phyloP scores from a whole-genome alignment of 2,329 filamentous ascomycete genomes.

The Gnomoniopsis sp. region DNA sequence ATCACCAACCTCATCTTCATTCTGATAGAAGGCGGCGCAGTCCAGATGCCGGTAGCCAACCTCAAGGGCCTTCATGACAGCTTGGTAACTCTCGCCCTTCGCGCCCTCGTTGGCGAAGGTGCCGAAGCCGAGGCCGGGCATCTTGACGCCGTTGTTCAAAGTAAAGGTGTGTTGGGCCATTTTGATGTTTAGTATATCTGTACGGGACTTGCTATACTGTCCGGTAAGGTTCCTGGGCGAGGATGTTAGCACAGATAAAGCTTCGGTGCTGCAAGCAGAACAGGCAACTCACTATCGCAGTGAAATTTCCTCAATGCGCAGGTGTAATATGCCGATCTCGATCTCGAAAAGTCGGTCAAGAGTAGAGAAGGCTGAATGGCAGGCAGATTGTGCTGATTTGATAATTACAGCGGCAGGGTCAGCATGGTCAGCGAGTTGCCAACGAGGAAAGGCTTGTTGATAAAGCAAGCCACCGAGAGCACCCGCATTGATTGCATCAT shows the following conservation, averaged over 20 bases:
- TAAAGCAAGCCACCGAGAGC: slow-evolving; percentile 3
- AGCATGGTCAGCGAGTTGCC: not conserved
- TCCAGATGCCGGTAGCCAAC: slow-evolving; percentile 65
- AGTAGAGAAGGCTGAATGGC: not conserved
- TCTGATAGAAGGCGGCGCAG: slow-evolving; percentile 68
- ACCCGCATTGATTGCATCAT: slow-evolving; percentile 17
- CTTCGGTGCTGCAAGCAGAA: not conserved
- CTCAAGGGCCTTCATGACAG: slow-evolving; percentile 61
- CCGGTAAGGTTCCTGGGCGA: not conserved
- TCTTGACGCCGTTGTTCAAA: slow-evolving; percentile 51
- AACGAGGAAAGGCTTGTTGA: slow-evolving; percentile 10
- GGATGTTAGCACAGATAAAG: not conserved
- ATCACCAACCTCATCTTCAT: slow-evolving; percentile 59
- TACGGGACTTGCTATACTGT: not conserved
- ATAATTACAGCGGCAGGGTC: not conserved
- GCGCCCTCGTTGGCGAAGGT: slow-evolving; percentile 65
- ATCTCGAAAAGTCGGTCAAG: slow-evolving; percentile 14
- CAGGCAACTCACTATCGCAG: not conserved
- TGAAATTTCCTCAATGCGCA: not conserved
- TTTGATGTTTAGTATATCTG: too few relatives aligned
- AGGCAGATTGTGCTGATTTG: not conserved
- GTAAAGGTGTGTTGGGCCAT: slow-evolving; percentile 33
- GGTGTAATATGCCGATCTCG: slow-evolving; percentile 21
- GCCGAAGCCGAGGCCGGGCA: slow-evolving; percentile 62
- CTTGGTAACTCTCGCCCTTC: slow-evolving; percentile 57